phyloP scores from a whole-genome alignment of 495 filamentous ascomycete genomes.

The Neurospora sp. region DNA sequence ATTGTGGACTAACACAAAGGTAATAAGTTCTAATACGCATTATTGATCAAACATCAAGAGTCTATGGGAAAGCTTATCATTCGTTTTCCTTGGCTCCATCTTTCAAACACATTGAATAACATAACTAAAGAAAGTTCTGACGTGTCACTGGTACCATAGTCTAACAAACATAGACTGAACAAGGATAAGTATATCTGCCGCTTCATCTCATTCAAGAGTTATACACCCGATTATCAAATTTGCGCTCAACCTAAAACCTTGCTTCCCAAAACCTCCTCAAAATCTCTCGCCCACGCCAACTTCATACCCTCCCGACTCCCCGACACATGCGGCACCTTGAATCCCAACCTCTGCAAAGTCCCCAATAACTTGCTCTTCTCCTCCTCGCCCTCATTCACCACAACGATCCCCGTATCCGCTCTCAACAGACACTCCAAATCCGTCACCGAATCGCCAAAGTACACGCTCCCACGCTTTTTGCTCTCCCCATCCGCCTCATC shows the following conservation, averaged over 20 bases:
- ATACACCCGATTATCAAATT: neutral
- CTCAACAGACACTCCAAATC: constrained; percentile 28
- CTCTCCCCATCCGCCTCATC: neutral
- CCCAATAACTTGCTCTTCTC: constrained; percentile 23
- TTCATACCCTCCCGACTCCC: neutral
- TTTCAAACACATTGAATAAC: neutral
- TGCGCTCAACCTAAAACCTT: constrained; percentile 5
- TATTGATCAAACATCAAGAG: neutral
- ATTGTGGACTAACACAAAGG: neutral
- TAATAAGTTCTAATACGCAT: neutral
- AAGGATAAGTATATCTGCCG: neutral
- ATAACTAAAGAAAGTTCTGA: neutral
- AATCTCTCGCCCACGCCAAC: constrained; percentile 22
- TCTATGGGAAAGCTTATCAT: neutral
- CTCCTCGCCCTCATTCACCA: constrained; percentile 18
- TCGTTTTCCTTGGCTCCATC: neutral
- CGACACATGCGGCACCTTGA: constrained; percentile 23
- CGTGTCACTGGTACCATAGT: neutral
- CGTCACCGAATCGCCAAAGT: constrained; percentile 26
- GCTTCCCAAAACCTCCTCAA: constrained; percentile 14
- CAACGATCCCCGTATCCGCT: constrained; percentile 25
- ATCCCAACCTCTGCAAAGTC: constrained; percentile 26
- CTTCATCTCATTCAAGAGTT: neutral
- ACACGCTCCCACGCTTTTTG: constrained; percentile 8
- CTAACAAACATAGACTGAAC: neutral